phyloP scores from a whole-genome alignment of 169 alveolate species.

The Plasmodium gonderi region DNA sequence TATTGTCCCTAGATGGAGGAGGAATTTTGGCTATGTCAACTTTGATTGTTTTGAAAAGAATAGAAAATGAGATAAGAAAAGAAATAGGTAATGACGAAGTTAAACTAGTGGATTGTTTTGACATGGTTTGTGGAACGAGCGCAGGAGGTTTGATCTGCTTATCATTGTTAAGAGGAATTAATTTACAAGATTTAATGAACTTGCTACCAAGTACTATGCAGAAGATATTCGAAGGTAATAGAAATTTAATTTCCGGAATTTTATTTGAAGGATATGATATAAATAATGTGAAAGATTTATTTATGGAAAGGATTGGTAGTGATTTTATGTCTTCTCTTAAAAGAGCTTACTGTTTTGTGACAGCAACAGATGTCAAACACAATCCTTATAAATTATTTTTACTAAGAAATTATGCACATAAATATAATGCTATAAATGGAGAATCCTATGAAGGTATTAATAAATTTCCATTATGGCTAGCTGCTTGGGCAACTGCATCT shows the following conservation, averaged over 20 bases:
- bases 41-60: constrained; percentile 75
- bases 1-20: constrained; percentile 85
- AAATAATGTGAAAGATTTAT: constrained; percentile 70
- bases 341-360: constrained; percentile 80
- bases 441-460: constrained; percentile 81
- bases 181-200: constrained; percentile 75
- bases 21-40: constrained; percentile 85
- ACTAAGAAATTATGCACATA: constrained; percentile 81
- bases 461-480: constrained; percentile 87
- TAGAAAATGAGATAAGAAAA: constrained; percentile 80
- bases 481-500: constrained; percentile 88
- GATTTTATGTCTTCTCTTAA: constrained; percentile 75
- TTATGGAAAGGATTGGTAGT: constrained; percentile 79
- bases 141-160: constrained; percentile 86
- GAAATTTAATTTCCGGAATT: constrained; percentile 84
- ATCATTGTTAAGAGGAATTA: constrained; percentile 79
- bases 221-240: constrained; percentile 79
- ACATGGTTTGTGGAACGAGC: constrained; percentile 85
- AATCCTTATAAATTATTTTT: constrained; percentile 82
- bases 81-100: constrained; percentile 73
- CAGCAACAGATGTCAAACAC: constrained; percentile 85
- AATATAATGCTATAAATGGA: constrained; percentile 65
- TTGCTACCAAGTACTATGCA: constrained; percentile 77
- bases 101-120: constrained; percentile 84
- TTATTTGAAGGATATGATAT: constrained; percentile 80